Evolutionary conservation across 176 grass and related monocot species (phyloP), one percentile per base, ranked within the genome.

Genomic region (Raddia distichophylla): DNA sequence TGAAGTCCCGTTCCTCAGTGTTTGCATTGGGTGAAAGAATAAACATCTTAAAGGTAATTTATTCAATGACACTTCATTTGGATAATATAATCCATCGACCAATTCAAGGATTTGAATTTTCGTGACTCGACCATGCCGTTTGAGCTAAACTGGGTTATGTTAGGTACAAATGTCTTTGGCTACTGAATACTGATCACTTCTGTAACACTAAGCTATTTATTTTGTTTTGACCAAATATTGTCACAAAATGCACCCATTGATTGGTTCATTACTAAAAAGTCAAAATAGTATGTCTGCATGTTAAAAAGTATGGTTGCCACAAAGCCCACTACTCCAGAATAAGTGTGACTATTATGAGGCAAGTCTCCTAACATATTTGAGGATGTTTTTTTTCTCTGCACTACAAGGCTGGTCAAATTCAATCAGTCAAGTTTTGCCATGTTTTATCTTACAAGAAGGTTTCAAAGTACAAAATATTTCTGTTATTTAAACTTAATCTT

Each of bases 21-120:
- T 98, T 98, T 88, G 96, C 96, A 75, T 80, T 98, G 58, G 96
- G 96, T 84, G 96, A 98, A 79, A 94, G 91, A 84, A 95, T 95
- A 85, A 93, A 91, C 51, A 90, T 98, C 52, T 85, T 98, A 60
- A 95, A 98, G 93, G 96, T 98, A 86, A 45, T 69, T 79, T 82
- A 63, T 18, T 82, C 16, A 58, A 22, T 45, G 17, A 20, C 14
- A 37, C 54, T 75, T 35, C 17, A 71, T 73, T 74, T 57, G 37
- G 15, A 80, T 46, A 17, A 60, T 58, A 17, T 46, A 64, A 65
- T 46, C 19, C 11, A 44, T 19, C 50, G 59, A 70, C 42, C 27
- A 60, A 42, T 74, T 66, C 17, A 65, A 5, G 22, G 19, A 51
- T 49, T 67, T 71, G 8, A 59, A 52, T 15, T 60, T 50, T 50